These are phyloP conservation scores for Carex scoparia DNA, from an alignment of 176 grass and related monocot species.

Conservation along the genomic window DNA sequence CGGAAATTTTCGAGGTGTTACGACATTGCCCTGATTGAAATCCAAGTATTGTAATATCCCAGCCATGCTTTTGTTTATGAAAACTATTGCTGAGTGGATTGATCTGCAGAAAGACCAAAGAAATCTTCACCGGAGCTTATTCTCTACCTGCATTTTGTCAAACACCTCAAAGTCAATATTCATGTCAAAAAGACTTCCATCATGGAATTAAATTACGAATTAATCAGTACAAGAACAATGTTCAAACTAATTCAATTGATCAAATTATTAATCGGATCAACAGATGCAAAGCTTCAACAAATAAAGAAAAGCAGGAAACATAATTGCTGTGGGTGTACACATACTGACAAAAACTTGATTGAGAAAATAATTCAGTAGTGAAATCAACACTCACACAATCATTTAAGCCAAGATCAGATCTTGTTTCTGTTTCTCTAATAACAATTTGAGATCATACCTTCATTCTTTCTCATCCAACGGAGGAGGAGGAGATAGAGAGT, in stretches of 20 bases:
- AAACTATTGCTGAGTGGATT: not conserved
- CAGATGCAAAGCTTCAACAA: not conserved
- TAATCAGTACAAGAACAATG: not conserved
- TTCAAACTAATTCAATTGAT: not conserved
- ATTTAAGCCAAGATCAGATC: conserved; percentile 7
- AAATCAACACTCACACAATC: not conserved
- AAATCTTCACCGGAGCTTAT: not conserved
- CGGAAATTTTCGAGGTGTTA: conserved; percentile 56
- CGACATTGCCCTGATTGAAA: conserved; percentile 57
- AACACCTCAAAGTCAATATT: conserved; percentile 14
- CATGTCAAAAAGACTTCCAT: not conserved
- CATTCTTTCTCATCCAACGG: not conserved
- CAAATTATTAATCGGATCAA: not conserved
- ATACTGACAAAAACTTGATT: not conserved
- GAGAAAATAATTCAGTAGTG: not conserved
- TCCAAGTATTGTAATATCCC: conserved; percentile 82
- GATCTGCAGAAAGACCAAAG: conserved; percentile 15
- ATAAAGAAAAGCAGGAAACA: not conserved
- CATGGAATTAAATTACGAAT: not conserved
- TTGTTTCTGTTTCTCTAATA: not conserved
- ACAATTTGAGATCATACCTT: conserved; percentile 4
- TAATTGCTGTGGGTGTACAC: not conserved
- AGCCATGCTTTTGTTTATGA: not conserved
- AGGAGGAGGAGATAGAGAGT: not conserved
- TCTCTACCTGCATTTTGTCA: conserved; percentile 21